phyloP scores from a whole-genome alignment of 179 eudicot genomes.

The Sideroxylon spinosum region DNA sequence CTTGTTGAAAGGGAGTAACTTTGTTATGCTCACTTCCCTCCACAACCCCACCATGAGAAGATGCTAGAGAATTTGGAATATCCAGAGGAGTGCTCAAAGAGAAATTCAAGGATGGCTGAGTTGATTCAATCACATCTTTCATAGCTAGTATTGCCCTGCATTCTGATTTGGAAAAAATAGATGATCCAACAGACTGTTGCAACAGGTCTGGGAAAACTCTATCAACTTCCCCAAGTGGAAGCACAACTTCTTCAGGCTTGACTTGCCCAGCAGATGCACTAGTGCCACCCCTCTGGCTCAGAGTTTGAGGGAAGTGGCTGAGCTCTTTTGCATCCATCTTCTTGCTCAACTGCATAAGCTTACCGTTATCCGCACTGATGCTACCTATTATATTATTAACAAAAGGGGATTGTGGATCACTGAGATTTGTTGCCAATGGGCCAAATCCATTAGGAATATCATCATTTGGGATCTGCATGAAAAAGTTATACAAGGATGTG shows the following conservation, averaged over 20 bases:
- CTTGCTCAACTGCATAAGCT: constrained; percentile 32
- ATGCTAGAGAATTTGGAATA: constrained; percentile 26
- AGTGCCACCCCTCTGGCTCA: constrained; percentile 26
- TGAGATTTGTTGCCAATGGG: constrained; percentile 26
- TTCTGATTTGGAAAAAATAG: constrained; percentile 34
- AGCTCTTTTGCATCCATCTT: constrained; percentile 30
- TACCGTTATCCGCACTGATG: constrained; percentile 24
- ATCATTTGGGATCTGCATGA: constrained; percentile 31
- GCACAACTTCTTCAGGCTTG: constrained; percentile 38
- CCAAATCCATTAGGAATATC: constrained; percentile 33
- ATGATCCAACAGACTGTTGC: constrained; percentile 36
- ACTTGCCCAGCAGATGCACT: constrained; percentile 32
- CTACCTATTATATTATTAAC: constrained; percentile 22
- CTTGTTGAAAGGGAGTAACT: constrained; percentile 41
- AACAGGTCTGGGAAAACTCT: constrained; percentile 33
- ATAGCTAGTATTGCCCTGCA: constrained; percentile 34
- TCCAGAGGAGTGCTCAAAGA: constrained; percentile 42
- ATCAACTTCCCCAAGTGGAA: constrained; percentile 36
- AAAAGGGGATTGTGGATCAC: constrained; percentile 24
- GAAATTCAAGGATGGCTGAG: constrained; percentile 50
- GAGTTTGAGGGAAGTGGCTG: constrained; percentile 30
- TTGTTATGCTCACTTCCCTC: constrained; percentile 53
- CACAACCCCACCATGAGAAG: constrained; percentile 28
- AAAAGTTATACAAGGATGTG: background rate
- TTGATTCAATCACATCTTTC: constrained; percentile 45